Evolutionary conservation across 2,329 filamentous ascomycete genomes (phyloP).

Genomic region (Calonectria henricotiae): DNA sequence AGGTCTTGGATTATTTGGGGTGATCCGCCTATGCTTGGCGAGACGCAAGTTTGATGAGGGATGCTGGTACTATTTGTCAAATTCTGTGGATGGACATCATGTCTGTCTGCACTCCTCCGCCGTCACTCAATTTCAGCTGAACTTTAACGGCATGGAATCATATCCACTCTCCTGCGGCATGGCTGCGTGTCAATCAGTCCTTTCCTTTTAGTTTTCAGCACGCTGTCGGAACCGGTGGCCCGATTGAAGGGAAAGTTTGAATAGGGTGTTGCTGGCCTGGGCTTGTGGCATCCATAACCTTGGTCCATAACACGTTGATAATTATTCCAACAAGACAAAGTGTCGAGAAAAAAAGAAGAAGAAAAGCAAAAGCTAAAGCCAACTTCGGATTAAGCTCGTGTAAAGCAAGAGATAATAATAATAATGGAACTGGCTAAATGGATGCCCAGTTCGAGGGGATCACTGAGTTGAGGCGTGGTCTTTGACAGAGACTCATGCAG

Average conservation of each 20-base stretch:
- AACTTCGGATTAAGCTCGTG: neutral
- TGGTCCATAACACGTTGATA: too few relatives aligned
- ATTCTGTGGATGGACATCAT: constrained; percentile 4
- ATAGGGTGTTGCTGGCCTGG: neutral
- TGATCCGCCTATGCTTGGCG: constrained; percentile 4
- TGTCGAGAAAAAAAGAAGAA: neutral
- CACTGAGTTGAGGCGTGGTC: neutral
- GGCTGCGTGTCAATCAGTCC: neutral
- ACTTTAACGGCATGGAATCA: constrained; percentile 1
- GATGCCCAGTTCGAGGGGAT: neutral
- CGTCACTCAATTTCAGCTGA: constrained; percentile 11
- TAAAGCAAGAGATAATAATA: neutral
- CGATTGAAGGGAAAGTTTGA: neutral
- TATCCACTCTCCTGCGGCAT: constrained; percentile 1
- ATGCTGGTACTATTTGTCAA: neutral
- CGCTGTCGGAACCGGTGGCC: constrained; percentile 5
- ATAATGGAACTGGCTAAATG: neutral
- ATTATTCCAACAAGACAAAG: neutral
- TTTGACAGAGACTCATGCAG: neutral
- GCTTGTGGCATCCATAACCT: neutral
- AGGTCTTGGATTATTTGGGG: constrained; percentile 5
- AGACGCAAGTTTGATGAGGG: constrained; percentile 2
- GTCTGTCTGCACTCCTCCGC: neutral
- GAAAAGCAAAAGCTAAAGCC: neutral
- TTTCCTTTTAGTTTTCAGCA: neutral